phyloP scores from a whole-genome alignment of 768 basidiomycete species.

The Kwoniella sp. region DNA sequence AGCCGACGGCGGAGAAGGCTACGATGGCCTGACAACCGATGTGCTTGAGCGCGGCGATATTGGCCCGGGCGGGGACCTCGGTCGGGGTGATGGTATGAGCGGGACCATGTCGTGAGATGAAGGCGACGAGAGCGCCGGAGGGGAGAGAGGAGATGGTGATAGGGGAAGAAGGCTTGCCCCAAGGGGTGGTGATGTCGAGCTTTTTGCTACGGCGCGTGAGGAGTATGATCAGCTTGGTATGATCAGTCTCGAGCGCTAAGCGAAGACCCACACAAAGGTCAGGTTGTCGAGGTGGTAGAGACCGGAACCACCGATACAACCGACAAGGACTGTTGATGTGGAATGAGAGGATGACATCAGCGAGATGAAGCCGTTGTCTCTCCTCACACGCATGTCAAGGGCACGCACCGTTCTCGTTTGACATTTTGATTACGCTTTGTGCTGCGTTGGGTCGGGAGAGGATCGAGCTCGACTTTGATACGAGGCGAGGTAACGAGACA shows the following conservation, averaged over 20 bases:
- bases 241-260: not conserved
- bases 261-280: constrained; percentile 67
- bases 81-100: constrained; percentile 76
- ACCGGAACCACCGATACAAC: constrained; percentile 87
- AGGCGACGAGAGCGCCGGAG: constrained; percentile 71
- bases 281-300: constrained; percentile 90
- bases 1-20: constrained; percentile 94
- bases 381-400: no score
- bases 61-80: constrained; percentile 76
- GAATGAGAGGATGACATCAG: not conserved
- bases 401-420: no score
- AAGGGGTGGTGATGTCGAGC: constrained; percentile 57
- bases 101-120: constrained; percentile 84
- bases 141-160: constrained; percentile 88
- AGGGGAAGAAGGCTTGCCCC: constrained; percentile 85
- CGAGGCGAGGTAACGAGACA: no score
- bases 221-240: constrained; percentile 1
- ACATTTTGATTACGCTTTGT: no score
- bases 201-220: constrained; percentile 4
- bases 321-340: constrained; percentile 56
- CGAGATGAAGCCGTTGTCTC: no score
- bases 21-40: constrained; percentile 83
- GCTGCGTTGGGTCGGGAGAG: no score
- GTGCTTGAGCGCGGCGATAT: constrained; percentile 90
- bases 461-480: no score